Conservation (phyloP, 768 basidiomycete species). For the Pholiota microspora region DNA sequence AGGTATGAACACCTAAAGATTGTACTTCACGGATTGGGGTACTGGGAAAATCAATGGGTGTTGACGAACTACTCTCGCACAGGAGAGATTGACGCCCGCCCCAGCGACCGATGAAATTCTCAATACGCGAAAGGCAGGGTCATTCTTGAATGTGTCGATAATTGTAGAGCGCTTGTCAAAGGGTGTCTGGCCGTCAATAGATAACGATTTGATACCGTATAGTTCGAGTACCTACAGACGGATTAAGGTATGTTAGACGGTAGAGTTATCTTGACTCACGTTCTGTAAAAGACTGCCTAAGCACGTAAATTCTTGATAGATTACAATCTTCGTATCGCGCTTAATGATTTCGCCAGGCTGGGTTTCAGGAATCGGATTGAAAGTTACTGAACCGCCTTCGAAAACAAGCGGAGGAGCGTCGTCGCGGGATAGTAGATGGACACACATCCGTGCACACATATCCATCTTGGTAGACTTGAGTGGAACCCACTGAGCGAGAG, state of each 20-base stretch:
- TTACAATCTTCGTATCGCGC: neutral
- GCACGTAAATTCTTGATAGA: neutral
- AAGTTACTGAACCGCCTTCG: conserved; percentile 13
- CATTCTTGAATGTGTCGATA: conserved; percentile 2
- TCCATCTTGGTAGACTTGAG: conserved; percentile 21
- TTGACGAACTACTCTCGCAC: no score
- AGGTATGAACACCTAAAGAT: no score
- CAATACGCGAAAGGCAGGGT: neutral
- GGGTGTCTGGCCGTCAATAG: conserved; percentile 11
- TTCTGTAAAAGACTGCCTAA: neutral
- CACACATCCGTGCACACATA: conserved; percentile 7
- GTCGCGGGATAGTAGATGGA: conserved; percentile 15
- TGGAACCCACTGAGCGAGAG: conserved; percentile 13
- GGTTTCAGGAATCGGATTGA: conserved; percentile 6
- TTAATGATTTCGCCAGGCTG: neutral
- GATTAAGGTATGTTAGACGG: neutral
- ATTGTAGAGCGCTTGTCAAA: conserved; percentile 6
- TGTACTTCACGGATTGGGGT: no score
- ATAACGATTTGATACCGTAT: conserved; percentile 6
- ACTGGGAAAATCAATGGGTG: no score
- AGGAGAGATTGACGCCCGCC: conserved; percentile 11
- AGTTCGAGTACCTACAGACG: conserved; percentile 17
- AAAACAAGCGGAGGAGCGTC: conserved; percentile 11
- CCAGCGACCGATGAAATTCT: conserved; percentile 10
- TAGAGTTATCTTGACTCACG: neutral